Conservation (phyloP, 1,284 basidiomycete species). For the Malassezia furfur region DNA sequence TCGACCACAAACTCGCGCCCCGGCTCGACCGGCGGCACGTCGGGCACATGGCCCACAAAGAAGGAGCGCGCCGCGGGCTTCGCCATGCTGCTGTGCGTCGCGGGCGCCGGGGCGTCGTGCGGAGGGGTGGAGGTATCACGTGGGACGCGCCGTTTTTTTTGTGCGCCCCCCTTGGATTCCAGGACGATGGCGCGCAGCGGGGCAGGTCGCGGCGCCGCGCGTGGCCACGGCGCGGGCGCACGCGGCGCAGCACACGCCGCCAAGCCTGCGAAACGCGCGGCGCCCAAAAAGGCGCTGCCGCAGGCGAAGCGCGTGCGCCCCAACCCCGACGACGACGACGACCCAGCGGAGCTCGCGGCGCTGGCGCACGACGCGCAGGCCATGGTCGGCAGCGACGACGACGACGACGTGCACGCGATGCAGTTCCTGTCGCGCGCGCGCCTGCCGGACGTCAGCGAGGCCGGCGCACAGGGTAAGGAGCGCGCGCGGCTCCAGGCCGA, state of each 20-base stretch:
- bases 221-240: too few relatives aligned
- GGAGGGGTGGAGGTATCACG: neutral
- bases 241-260: neutral
- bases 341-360: neutral
- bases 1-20: conserved; percentile 21
- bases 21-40: neutral
- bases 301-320: neutral
- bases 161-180: neutral
- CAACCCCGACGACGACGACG: neutral
- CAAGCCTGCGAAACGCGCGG: neutral
- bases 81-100: neutral
- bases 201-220: neutral
- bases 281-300: neutral
- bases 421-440: conserved; percentile 10
- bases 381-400: conserved; percentile 9
- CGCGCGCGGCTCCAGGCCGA: conserved; percentile 1
- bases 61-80: conserved; percentile 9
- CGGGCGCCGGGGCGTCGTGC: neutral
- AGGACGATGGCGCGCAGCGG: conserved; percentile 1
- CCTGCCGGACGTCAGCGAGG: conserved; percentile 4
- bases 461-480: conserved; percentile 9
- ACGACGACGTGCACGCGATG: neutral
- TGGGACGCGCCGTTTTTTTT: conserved; percentile 3
- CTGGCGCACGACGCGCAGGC: conserved; percentile 9
- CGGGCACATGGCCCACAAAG: conserved; percentile 14